Evolutionary conservation across 202 grass and related monocot genomes (phyloP), one percentile per base, ranked within the genome.

Genomic region (Schoenoplectus tabernaemontani): DNA sequence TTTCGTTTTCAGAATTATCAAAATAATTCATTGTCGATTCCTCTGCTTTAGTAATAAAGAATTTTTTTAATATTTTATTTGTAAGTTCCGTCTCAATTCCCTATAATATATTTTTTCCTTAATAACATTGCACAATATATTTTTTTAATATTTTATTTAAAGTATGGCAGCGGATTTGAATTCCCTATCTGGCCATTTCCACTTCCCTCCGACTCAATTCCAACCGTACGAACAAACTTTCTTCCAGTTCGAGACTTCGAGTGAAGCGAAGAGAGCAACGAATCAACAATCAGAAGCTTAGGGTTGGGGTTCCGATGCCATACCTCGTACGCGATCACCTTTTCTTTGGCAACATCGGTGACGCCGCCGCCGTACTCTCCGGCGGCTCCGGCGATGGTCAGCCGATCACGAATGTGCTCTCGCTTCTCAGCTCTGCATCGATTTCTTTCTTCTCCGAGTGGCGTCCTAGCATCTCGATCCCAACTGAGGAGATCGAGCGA

Each of bases 381-480:
- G 78, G 75, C 28, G 75, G 44, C 0, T 61, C 23, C 7, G 46
- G 56, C 12, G n/a, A 70, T 42, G 56, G 64, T 17, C 5, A 36
- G 1, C 41, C 15, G 53, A 67, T 92, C 75, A 92, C 91, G 26
- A 87, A 90, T 73, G 86, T 93, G 23, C 87, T 97, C 80, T 97
- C 91, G 9, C 85, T 92, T 63, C 80, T 93, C 77, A 93, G 89
- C 82, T 92, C 89, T 30, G 86, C 94, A 1, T 92, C 91, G 39
- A 83, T 93, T 51, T 87, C 94, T 71, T 93, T 92, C 85, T 87
- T 97, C 84, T 72, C 94, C 23, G 91, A 91, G 17, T 93, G 83
- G 86, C 82, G 89, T 64, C 77, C 82, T 15, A 76, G 61, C 38
- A 69, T 90, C 77, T 64, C 60, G 20, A 84, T 94, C 77, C 82